phyloP scores from a whole-genome alignment of 108 stramenopile genomes.

The Fragilariopsis cylindrus region DNA sequence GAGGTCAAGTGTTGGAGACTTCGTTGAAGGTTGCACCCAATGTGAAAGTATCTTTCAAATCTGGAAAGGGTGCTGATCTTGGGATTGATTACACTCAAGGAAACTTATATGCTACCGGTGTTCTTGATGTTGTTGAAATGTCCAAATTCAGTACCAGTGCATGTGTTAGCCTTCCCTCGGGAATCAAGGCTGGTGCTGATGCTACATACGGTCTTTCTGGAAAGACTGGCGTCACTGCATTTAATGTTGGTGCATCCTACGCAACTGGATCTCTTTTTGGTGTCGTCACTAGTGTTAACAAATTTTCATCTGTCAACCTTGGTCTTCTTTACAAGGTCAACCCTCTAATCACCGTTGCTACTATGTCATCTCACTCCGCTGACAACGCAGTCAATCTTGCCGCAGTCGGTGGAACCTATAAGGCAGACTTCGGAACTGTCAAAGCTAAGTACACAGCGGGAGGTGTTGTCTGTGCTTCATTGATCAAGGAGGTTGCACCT shows the following conservation, averaged over 20 bases:
- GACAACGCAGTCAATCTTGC: constrained; percentile 63
- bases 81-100: constrained; percentile 86
- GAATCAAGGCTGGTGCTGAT: constrained; percentile 82
- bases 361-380: constrained; percentile 76
- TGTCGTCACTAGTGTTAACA: constrained; percentile 68
- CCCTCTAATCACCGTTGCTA: constrained; percentile 72
- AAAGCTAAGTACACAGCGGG: constrained; percentile 87
- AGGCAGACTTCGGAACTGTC: constrained; percentile 74
- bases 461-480: constrained; percentile 69
- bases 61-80: constrained; percentile 87
- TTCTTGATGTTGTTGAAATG: constrained; percentile 82
- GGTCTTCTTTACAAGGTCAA: constrained; percentile 88
- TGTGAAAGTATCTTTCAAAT: constrained; percentile 87
- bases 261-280: constrained; percentile 79
- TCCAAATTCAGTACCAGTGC: constrained; percentile 81
- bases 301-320: constrained; percentile 77
- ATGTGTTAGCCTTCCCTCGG: constrained; percentile 71
- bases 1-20: constrained; percentile 84
- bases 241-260: constrained; percentile 84
- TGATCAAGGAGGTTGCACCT: constrained; percentile 85
- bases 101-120: constrained; percentile 71
- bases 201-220: constrained; percentile 85
- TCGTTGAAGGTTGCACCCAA: constrained; percentile 73
- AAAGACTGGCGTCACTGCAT: constrained; percentile 71
- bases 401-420: constrained; percentile 80